Evolutionary conservation across 2,329 filamentous ascomycete genomes (phyloP), one percentile per base, ranked within the genome.

Genomic region (Pezicula rhizophila): DNA sequence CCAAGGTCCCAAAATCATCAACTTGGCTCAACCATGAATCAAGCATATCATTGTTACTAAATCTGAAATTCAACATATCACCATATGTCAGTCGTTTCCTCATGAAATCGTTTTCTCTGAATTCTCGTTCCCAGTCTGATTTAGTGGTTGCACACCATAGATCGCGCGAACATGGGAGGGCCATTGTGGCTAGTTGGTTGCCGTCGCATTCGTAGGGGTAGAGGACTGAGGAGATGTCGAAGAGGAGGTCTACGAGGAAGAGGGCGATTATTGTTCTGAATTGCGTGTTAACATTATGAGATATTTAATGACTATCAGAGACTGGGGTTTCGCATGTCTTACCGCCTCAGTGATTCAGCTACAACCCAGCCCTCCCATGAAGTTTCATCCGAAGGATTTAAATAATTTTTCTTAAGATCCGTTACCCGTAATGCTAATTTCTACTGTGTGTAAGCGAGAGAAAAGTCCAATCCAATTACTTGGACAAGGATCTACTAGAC

Each of bases 281-380:
- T 31, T 5, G 28, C 7, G 7, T 31, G 28, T 31, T 7, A 31
- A 7, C 6, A 10, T 28, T 31, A 7, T 10, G 12, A 31, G 28
- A 31, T 4, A 11, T 7, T 31, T 31, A 7, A 31, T 31, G 5
- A 31, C 8, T 31, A 31, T 10, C 11, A 10, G 41, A 11, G 8
- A 15, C 6, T 4, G 20, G 14, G 8, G 43, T 7, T 15, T 25
- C 14, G 14, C 10, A 15, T 18, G n/a, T 35, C 53, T 50, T 46
- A 57, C 55, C 55, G 51, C 11, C 41, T 39, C 10, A 52, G 23
- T 25, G 55, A 57, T 25, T 56, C 53, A 7, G 46, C 48, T 14
- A 54, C 20, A 2, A 50, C 47, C 52, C 55, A 55, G 7, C 25
- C 23, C 45, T 55, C 42, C 52, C 54, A 55, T 11, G 42, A 42